Evolutionary conservation across 2,329 filamentous ascomycete species (phyloP).

Genomic region (Colletotrichum camelliae): DNA sequence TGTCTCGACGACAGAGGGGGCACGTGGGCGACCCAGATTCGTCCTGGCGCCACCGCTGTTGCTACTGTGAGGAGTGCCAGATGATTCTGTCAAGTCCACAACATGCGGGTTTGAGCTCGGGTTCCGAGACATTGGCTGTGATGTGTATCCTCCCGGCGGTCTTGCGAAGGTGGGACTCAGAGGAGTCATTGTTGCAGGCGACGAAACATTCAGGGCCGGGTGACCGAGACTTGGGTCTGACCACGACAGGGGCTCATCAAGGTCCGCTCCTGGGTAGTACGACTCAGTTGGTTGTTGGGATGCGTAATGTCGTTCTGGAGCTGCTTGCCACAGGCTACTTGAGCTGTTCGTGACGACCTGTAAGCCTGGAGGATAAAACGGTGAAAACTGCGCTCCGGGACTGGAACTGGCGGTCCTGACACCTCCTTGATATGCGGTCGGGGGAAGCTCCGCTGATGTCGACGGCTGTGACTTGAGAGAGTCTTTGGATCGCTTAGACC

Average conservation of each 20-base stretch:
- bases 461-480: not conserved
- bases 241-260: constrained; percentile 6
- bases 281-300: not conserved
- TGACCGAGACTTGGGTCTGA: not conserved
- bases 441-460: not conserved
- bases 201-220: constrained; percentile 25
- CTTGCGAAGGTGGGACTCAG: constrained; percentile 27
- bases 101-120: constrained; percentile 34
- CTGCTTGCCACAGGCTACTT: not conserved
- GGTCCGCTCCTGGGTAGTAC: not conserved
- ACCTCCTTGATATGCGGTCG: constrained; percentile 15
- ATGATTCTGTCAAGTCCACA: not conserved
- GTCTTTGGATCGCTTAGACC: not conserved
- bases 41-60: constrained; percentile 25
- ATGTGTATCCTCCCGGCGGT: constrained; percentile 46
- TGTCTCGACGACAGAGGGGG: constrained; percentile 47
- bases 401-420: constrained; percentile 37
- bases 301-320: constrained; percentile 24
- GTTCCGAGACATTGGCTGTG: constrained; percentile 56
- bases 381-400: constrained; percentile 28
- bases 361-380: constrained; percentile 31
- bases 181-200: constrained; percentile 16
- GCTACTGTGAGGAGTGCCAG: constrained; percentile 20
- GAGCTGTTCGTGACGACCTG: constrained; percentile 8
- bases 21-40: constrained; percentile 29